Evolutionary conservation across 73 alveolate genomes (phyloP), one percentile per base, ranked within the genome.

Genomic region (Paramecium bursaria): DNA sequence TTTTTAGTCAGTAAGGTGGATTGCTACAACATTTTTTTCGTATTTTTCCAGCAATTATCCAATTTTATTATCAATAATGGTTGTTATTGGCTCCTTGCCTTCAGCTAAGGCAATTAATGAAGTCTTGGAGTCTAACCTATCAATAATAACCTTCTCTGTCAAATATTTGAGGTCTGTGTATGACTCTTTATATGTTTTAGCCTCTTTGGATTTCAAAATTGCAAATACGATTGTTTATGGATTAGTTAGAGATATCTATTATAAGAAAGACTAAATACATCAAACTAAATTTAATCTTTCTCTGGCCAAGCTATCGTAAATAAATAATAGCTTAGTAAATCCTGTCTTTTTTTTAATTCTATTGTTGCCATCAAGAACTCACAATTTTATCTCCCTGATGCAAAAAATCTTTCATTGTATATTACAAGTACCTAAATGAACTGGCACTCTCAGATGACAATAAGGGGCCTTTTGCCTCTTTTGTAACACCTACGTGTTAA

Each of bases 241-340:
- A 0, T 19, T 1, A 4, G 82, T 13, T 15, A 67, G 17, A 1
- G 82, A 57, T 15, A 67, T 67, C 49, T 39, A 7, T 39, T 5
- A 39, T 39, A 39, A 11, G 5, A 39, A 39, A 5, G 11, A 39
- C 11, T 39, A 7, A 7, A 11, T 39, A 39, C 49, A 67, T 67
- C 82, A 67, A 67, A 39, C 17, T 42, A 25, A 2, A 67, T 42
- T 3, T 35, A 11, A 11, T 67, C 82, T 42, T 13, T 67, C 27
- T 67, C 82, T 9, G 82, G 82, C 82, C 82, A 67, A 0, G 44
- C 44, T 4, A 67, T 39, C 7, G 82, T 39, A 67, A 67, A 67
- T 19, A 67, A 67, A 15, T 39, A 15, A 35, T 21, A 39, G 1
- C 42, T 21, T 3, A 67, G 50, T 35, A 67, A 19, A 19, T 67